Evolutionary conservation across 2,329 filamentous ascomycete genomes (phyloP).

Genomic region (Trichoderma sp.): DNA sequence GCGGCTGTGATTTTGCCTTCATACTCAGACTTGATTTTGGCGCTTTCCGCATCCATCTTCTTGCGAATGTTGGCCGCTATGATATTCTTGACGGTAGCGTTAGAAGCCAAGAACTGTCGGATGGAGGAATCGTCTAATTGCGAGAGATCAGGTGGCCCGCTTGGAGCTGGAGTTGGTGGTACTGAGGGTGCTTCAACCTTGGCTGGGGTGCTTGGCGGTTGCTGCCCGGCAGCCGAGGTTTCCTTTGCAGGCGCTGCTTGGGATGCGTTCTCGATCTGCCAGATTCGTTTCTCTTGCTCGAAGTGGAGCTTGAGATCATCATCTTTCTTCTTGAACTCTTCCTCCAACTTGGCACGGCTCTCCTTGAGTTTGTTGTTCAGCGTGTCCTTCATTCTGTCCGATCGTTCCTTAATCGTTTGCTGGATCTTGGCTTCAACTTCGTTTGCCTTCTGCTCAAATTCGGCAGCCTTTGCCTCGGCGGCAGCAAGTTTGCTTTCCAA

Average conservation of each 20-base stretch:
- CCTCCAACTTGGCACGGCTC: conserved; percentile 52
- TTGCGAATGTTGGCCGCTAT: conserved; percentile 64
- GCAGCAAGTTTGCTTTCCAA: conserved; percentile 62
- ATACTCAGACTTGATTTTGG: conserved; percentile 56
- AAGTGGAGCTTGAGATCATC: not conserved
- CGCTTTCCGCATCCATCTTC: conserved; percentile 65
- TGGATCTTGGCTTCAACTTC: conserved; percentile 63
- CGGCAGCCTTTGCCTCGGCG: conserved; percentile 60
- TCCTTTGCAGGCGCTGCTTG: not conserved
- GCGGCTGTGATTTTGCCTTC: conserved; percentile 55
- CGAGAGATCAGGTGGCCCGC: conserved; percentile 42
- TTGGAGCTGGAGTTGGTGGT: conserved; percentile 37
- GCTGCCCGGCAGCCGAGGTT: not conserved
- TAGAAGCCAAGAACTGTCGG: conserved; percentile 55
- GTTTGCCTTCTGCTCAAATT: conserved; percentile 62
- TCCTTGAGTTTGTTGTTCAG: conserved; percentile 71
- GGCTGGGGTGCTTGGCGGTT: not conserved
- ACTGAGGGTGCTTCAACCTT: conserved; percentile 34
- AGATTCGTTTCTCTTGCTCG: not conserved
- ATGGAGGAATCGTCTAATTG: conserved; percentile 55
- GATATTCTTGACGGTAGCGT: conserved; percentile 57
- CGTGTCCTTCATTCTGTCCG: conserved; percentile 66
- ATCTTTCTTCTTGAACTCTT: conserved; percentile 37
- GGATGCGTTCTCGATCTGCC: not conserved
- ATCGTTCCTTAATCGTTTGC: conserved; percentile 60